Base-by-base conservation (phyloP, 2,329 filamentous ascomycete genomes). In the Trichoderma gracile region DNA sequence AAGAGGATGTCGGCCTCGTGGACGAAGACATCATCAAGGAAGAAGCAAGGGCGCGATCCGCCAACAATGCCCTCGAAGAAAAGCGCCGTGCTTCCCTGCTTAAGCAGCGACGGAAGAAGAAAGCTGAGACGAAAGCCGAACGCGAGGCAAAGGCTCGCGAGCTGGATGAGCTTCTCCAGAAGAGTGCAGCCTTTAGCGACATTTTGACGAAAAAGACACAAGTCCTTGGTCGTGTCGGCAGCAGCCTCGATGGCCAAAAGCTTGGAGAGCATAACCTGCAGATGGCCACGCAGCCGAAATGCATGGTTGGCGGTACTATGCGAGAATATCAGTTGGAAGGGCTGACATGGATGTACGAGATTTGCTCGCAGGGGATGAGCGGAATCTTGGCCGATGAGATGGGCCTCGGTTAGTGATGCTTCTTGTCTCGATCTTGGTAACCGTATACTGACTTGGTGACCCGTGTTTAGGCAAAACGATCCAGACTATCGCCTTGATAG, bases 321-420 rank as follows among this genome's bases (percentile, higher is more conserved):
- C 84, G 93, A 19, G 90, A 91, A 67, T 99, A 99, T 73, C 95
- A 99, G 71, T 79, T 99, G 0, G 94, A 98, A 74, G 95, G 95
- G 0, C 77, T 99, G 1, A 96, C 96, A 0, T 99, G 95, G 95
- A 89, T 99, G 81, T 96, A 90, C 71, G 92, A 97, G 81, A 85
- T 87, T 60, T 86, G 84, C 64, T 77, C 82, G 2, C 95, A 97
- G 71, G 93, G 93, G 12, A 85, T 97, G 75, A 96, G 92, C 69
- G 93, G 93, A 1, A 97, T 97, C 64, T 76, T 97, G 38, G 93
- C 93, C 0, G 93, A 97, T 71, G 93, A 97, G 75, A 97, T 97
- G 93, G 93, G 93, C 0, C 78, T 97, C 6, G 86, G 85, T 85
- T 72, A 65, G 80, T 67, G 2, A 30, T 49, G 9, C 40, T 0